These are phyloP conservation scores for Bacterosira constricta DNA, from an alignment of 108 stramenopile genomes.

Conservation along the genomic window DNA sequence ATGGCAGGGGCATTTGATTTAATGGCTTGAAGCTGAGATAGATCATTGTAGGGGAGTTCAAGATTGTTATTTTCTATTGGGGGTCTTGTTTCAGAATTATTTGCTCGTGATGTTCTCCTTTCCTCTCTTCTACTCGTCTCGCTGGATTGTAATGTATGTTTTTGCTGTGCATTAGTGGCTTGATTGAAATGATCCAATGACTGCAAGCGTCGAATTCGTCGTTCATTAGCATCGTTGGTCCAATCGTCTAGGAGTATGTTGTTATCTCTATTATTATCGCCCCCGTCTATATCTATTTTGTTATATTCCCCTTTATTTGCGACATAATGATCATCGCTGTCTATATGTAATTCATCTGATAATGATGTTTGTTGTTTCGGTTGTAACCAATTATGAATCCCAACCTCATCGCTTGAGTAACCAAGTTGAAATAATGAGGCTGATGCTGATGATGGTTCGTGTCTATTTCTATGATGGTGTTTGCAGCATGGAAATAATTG, in stretches of 20 bases:
- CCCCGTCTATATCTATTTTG: neutral
- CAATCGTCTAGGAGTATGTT: slow-evolving; percentile 3
- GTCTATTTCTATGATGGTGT: neutral
- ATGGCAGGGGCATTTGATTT: slow-evolving; percentile 57
- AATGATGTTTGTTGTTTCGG: neutral
- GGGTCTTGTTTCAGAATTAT: neutral
- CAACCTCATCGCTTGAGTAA: slow-evolving; percentile 2
- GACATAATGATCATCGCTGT: neutral
- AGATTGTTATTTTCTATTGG: neutral
- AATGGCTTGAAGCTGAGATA: slow-evolving; percentile 49
- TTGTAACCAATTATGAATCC: slow-evolving; percentile 4
- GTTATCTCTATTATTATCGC: neutral
- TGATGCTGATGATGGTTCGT: neutral
- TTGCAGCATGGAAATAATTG: neutral
- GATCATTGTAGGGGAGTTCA: slow-evolving; percentile 38
- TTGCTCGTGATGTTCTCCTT: neutral
- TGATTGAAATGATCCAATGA: slow-evolving; percentile 17
- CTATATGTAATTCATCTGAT: neutral
- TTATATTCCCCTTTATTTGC: neutral
- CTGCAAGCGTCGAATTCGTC: slow-evolving; percentile 22
- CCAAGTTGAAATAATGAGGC: neutral
- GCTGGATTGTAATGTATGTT: slow-evolving; percentile 5
- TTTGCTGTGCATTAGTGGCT: slow-evolving; percentile 3
- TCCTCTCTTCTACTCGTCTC: neutral
- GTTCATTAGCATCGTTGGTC: slow-evolving; percentile 10